Evolutionary conservation across 1,139 yeast species (phyloP), one percentile per base, ranked within the genome.

Genomic region (Debaryomycetaceae sp.): DNA sequence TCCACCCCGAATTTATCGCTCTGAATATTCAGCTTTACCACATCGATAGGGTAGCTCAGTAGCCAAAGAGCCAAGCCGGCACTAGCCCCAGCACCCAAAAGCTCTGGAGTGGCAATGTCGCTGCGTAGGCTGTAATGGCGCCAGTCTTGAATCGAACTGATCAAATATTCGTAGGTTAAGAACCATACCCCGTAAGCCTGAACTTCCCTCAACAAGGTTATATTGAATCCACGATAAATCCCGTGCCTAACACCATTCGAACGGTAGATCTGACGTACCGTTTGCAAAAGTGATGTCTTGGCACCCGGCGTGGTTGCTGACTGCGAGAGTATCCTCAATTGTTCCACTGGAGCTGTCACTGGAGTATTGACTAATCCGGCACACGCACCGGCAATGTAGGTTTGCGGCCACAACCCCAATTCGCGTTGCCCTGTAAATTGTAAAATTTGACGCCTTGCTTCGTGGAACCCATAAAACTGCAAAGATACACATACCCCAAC

Each of bases 121-220:
- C 66, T 59, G 37, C 89, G 58, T 11, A 63, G 56, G 20, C 47
- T 47, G 39, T 64, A 65, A 25, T 52, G 53, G 27, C 56, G 51
- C 9, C 44, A 43, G 19, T 49, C 46, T 21, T 61, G 53, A 13
- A 75, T 60, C 32, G 54, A 51, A 30, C 60, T 61, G 46, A 83
- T 75, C 33, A 83, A 55, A 25, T 62, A 65, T 48, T 83, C 94
- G 50, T 79, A 83, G 0, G 88, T 66, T 38, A 80, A 56, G 44
- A 83, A 83, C 93, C 93, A 83, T 11, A 81, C 78, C 11, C 94
- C 94, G 45, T 83, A 83, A 0, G 91, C 89, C 49, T 83, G 93
- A 7, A 78, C 65, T 47, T 83, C 94, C 41, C 93, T 64, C 3
- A 74, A 32, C 2, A 79, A 46, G 0, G 93, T 83, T 32, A 83